A percentile compares a stretch with the other conserved stretches of the same genome.
Conservation (phyloP, 2,329 filamentous ascomycete genomes). For the Fusarium sororula region DNA sequence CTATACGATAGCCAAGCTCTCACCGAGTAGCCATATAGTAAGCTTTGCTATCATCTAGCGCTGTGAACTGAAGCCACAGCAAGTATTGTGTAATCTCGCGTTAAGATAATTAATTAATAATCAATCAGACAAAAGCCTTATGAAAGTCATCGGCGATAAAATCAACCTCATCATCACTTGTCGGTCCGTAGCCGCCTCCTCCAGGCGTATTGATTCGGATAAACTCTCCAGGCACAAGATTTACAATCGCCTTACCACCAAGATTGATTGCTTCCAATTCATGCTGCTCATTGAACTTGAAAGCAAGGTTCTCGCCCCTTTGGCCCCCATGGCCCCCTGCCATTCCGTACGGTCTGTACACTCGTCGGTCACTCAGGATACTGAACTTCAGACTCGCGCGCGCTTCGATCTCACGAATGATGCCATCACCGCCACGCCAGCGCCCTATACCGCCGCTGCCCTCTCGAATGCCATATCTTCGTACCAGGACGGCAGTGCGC, state of each 20-base stretch:
- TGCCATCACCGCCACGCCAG: constrained; percentile 48
- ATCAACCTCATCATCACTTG: not conserved
- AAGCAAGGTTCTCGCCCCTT: constrained; percentile 43
- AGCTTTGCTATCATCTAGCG: no score
- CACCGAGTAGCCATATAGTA: no score
- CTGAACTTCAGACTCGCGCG: constrained; percentile 44
- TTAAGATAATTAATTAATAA: no score
- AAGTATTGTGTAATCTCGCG: no score
- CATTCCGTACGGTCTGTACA: constrained; percentile 48
- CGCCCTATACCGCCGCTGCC: constrained; percentile 35
- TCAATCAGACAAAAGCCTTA: not conserved
- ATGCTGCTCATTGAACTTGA: constrained; percentile 41
- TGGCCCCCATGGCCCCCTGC: constrained; percentile 42
- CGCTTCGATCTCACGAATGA: constrained; percentile 49
- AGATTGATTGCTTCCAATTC: constrained; percentile 3
- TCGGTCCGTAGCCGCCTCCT: constrained; percentile 43
- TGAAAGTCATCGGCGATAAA: not conserved
- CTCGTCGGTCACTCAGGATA: constrained; percentile 50
- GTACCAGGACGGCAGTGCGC: constrained; percentile 47
- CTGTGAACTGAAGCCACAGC: no score
- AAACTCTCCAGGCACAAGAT: constrained; percentile 45
- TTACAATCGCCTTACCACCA: not conserved
- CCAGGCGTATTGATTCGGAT: constrained; percentile 50
- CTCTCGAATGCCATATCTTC: constrained; percentile 42
- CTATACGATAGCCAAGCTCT: no score